Conservation (phyloP, 352 stramenopile species). For the Globisporangium canariense region DNA sequence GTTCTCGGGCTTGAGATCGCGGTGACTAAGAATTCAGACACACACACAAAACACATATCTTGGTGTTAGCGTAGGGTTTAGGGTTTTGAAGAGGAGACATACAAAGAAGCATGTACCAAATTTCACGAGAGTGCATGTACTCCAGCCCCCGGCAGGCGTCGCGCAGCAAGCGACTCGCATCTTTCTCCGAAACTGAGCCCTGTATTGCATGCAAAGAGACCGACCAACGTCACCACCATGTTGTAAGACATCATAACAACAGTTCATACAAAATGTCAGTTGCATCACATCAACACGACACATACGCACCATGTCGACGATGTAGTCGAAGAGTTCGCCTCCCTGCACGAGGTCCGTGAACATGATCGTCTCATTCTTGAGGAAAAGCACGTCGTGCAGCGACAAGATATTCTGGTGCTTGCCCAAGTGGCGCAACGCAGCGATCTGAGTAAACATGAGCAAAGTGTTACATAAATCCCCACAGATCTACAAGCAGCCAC, state of each 20-base stretch:
- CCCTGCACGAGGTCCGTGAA: conserved; percentile 73
- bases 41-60: not conserved
- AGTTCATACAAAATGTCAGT: too few relatives aligned
- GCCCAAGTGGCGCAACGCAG: conserved; percentile 53
- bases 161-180: conserved; percentile 60
- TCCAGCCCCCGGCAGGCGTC: conserved; percentile 60
- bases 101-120: conserved; percentile 37
- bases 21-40: conserved; percentile 34
- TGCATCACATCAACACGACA: not conserved
- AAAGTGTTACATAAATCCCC: too few relatives aligned
- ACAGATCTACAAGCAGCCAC: not conserved
- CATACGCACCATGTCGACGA: conserved; percentile 51
- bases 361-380: conserved; percentile 72
- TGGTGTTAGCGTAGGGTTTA: not conserved
- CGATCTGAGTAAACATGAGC: conserved; percentile 32
- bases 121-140: conserved; percentile 61
- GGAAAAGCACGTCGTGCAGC: conserved; percentile 61
- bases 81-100: not conserved
- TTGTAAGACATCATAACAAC: not conserved
- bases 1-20: conserved; percentile 78
- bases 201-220: conserved; percentile 11
- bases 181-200: conserved; percentile 73
- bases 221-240: not conserved
- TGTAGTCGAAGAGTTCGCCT: conserved; percentile 80
- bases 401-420: conserved; percentile 68